Evolutionary conservation across 768 basidiomycete genomes (phyloP), one percentile per base, ranked within the genome.

Genomic region (Pisolithus marmoratus): DNA sequence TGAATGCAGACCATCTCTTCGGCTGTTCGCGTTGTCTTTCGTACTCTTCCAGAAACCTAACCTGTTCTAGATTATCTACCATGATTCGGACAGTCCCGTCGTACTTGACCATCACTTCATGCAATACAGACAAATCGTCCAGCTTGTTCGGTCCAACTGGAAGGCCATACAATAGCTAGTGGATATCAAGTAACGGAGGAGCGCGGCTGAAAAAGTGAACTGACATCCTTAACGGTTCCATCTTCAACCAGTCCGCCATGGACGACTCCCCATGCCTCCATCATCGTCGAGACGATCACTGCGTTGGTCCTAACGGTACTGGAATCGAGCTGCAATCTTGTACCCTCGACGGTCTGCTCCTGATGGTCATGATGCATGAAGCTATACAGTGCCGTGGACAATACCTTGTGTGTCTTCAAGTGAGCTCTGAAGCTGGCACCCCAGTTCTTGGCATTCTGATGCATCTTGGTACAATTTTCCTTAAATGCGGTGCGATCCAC

Each of bases 351-450:
- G 1, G 90, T 92, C 87, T 88, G 56, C 42, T 20, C 56, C 51
- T 43, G 41, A 54, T 27, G 54, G 27, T 59, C 44, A 48, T 58
- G 31, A 8, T 46, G 42, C 31, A 46, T 31, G 24, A 31, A 7
- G 12, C 22, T n/a, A 34, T 15, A 14, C 11, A n/a, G 46, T 14
- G 17, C 14, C 24, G n/a, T 27, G 12, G 41, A 34, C 36, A 61
- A 24, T 62, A 83, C 86, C 76, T 90, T 90, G 64, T 90, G 87
- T 0, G 86, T 87, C 70, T 94, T 94, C 48, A 94, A 76, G 66
- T 94, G 92, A 4, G 84, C 87, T 45, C 91, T 75, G 66, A 94
- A 93, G 8, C 61, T 72, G 15, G 87, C 83, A 2, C 83, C 83
- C 78, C 85, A 86, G 24, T 75, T 73, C 50, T 74, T 74, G 14